These are phyloP conservation scores for Durusdinium trenchii DNA, from an alignment of 73 alveolate genomes.

Conservation along the genomic window DNA sequence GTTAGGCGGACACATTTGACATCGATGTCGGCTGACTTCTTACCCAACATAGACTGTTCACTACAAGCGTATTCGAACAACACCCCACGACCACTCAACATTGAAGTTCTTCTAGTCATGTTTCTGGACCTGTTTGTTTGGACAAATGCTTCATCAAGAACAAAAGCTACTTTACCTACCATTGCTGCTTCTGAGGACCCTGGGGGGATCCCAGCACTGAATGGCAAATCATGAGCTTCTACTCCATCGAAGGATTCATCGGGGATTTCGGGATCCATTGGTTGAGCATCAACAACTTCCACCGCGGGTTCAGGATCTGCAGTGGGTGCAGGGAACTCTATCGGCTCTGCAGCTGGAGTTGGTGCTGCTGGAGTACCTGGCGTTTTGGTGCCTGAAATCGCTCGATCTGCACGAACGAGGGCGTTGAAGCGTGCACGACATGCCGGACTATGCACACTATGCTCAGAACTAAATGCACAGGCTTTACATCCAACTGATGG, in stretches of 20 bases:
- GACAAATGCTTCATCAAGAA: not conserved
- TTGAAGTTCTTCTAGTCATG: not conserved
- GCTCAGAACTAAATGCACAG: not conserved
- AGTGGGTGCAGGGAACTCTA: not conserved
- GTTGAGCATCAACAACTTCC: not conserved
- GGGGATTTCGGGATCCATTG: not conserved
- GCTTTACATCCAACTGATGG: not conserved
- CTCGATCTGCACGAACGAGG: not conserved
- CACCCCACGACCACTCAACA: not conserved
- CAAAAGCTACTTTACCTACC: not conserved
- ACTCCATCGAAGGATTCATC: no score
- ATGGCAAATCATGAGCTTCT: not conserved
- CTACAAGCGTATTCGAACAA: not conserved
- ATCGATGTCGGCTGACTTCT: not conserved
- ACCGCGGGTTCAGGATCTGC: not conserved
- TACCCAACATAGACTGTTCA: not conserved
- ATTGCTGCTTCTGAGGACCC: not conserved
- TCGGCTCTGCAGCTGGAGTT: not conserved
- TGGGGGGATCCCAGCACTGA: not conserved
- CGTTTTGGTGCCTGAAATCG: not conserved
- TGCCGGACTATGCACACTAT: not conserved
- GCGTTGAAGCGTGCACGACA: constrained; percentile 3
- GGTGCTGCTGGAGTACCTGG: constrained; percentile 4
- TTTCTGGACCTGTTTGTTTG: not conserved
- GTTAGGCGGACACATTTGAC: no score